Conservation (phyloP, 768 basidiomycete species). For the Lactarius quietus region DNA sequence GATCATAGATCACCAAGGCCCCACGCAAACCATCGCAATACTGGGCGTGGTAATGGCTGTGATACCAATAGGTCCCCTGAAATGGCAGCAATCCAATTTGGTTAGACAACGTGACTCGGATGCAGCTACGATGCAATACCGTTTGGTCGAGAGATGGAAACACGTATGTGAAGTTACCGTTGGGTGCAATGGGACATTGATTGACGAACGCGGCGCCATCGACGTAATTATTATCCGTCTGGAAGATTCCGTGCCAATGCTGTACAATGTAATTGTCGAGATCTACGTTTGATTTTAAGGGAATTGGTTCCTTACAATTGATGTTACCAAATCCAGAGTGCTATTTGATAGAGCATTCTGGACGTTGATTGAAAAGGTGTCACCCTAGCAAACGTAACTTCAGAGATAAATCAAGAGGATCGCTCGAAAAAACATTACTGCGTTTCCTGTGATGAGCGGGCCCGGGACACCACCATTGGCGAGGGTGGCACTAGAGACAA, state of each 20-base stretch:
- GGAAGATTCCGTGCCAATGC: no score
- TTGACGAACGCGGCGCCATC: no score
- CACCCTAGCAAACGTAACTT: constrained; percentile 35
- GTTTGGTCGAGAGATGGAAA: no score
- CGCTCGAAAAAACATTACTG: not conserved
- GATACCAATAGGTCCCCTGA: constrained; percentile 36
- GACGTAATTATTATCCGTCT: no score
- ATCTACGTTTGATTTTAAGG: not conserved
- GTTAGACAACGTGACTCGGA: no score
- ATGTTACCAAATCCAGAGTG: constrained; percentile 47
- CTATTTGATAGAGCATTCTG: constrained; percentile 40
- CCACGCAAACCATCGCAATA: constrained; percentile 45
- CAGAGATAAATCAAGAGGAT: not conserved
- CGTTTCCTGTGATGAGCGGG: constrained; percentile 43
- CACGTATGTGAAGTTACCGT: no score
- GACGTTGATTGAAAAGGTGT: constrained; percentile 43
- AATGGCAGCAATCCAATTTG: no score
- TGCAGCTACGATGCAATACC: no score
- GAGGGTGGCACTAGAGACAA: constrained; percentile 36
- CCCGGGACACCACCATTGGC: constrained; percentile 43
- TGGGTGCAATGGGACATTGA: no score
- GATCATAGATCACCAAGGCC: constrained; percentile 34
- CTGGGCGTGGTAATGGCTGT: constrained; percentile 41
- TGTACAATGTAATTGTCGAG: not conserved
- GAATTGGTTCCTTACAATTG: constrained; percentile 37